A percentile compares a stretch with the other conserved stretches of the same genome.
Conservation (phyloP, 768 basidiomycete genomes). For the Tylopilus vinaceipallidus region DNA sequence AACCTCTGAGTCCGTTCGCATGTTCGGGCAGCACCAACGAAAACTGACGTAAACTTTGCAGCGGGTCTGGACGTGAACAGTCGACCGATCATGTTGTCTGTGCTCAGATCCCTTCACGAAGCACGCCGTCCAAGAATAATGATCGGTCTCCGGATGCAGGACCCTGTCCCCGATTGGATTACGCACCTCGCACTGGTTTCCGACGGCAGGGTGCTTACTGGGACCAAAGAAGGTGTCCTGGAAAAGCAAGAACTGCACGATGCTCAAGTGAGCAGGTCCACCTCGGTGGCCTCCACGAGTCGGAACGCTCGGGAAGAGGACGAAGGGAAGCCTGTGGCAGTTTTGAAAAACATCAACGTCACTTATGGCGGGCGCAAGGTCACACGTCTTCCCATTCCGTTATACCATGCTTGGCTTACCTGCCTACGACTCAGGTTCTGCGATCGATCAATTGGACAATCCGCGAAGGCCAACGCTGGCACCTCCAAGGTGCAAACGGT, state of each 20-base stretch:
- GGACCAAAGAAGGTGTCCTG: conserved; percentile 47
- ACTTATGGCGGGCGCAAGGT: conserved; percentile 66
- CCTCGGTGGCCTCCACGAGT: background rate
- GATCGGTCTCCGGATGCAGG: conserved; percentile 66
- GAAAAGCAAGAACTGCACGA: conserved; percentile 19
- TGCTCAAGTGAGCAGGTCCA: background rate
- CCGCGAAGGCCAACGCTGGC: conserved; percentile 81
- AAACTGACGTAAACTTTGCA: conserved; percentile 28
- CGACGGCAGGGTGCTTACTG: conserved; percentile 48
- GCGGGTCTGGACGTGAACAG: conserved; percentile 74
- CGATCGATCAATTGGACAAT: conserved; percentile 81
- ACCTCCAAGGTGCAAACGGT: conserved; percentile 89
- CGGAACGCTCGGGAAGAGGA: background rate
- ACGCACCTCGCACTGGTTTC: conserved; percentile 61
- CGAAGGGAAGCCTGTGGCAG: conserved; percentile 46
- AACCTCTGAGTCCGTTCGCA: conserved; percentile 70
- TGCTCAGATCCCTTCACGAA: conserved; percentile 55
- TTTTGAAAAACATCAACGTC: conserved; percentile 67
- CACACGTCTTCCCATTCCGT: background rate
- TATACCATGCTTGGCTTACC: too few species aligned
- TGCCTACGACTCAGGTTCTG: conserved; percentile 52
- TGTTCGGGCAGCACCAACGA: background rate
- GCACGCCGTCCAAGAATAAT: conserved; percentile 56
- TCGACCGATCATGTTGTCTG: conserved; percentile 51
- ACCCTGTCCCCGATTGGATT: conserved; percentile 70